Base-by-base conservation (phyloP, 257 asterid species). In the Solanum virginianum region DNA sequence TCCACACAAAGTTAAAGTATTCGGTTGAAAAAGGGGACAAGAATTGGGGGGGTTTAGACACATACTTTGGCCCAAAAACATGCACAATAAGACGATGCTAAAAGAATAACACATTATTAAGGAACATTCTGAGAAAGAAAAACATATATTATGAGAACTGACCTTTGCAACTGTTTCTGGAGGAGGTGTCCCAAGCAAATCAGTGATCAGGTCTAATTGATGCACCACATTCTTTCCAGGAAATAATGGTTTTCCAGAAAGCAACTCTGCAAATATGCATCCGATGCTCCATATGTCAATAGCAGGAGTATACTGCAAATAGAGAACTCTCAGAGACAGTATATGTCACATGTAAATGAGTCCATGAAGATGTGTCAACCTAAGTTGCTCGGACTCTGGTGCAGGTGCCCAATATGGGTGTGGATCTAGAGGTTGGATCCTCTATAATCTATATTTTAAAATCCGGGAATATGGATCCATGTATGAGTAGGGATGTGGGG, bases 221-320 rank as follows among this genome's bases (percentile, higher is more conserved):
- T 94, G 98, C 69, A 92, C 98, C 84, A 95, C 98, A 83, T 95
- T 95, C 90, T 92, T 95, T 39, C 98, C 98, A 75, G 98, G 98
- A 85, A 95, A 95, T 88, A 95, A 85, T 16, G 98, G 98, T 82
- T 91, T 95, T 84, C 98, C 98, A 82, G 88, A 86, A 71, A 95
- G 95, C 96, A 95, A 90, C 90, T 95, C 98, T 6, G 98, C 98
- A 87, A 95, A 94, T 91, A 95, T 95, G 95, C 98, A 95, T 81
- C 98, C 98, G 26, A 95, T 94, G 91, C 98, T 94, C 98, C 98
- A 95, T 85, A 94, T 94, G 88, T 95, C 98, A 90, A 95, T 94
- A 80, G 96, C 98, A 86, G 98, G 98, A 85, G 98, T 95, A 85
- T 94, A 95, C 98, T 95, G 94, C 92, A 91, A 85, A 81, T 59